Evolutionary conservation across 2,329 filamentous ascomycete species (phyloP).

Genomic region (Claviceps capensis): DNA sequence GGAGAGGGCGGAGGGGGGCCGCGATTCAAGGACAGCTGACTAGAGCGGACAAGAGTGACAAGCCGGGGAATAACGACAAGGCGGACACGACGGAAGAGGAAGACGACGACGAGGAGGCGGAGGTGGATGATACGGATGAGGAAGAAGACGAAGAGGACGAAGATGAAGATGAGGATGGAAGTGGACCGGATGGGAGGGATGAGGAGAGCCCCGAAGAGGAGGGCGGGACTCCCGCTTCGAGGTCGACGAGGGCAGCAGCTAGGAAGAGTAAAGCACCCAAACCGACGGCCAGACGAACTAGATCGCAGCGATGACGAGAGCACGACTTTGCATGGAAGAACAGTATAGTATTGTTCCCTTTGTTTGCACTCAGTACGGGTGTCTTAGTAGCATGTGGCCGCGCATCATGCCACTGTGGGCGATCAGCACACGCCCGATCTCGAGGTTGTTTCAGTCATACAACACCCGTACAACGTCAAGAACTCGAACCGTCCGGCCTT

Average conservation of each 20-base stretch:
- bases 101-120: conserved; percentile 14
- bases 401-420: no score
- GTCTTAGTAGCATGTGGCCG: no score
- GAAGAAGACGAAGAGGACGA: conserved; percentile 17
- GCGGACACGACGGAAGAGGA: conserved; percentile 21
- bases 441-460: no score
- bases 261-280: conserved; percentile 4
- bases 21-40: conserved; percentile 22
- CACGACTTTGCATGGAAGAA: conserved; percentile 9
- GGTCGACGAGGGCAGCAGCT: conserved; percentile 10
- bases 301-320: conserved; percentile 3
- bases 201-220: conserved; percentile 11
- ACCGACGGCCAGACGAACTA: conserved; percentile 3
- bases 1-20: conserved; percentile 29
- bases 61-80: conserved; percentile 14
- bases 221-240: conserved; percentile 23
- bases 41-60: conserved; percentile 18
- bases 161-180: conserved; percentile 20
- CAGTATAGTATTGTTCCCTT: no score
- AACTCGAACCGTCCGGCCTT: no score
- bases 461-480: no score
- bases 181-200: conserved; percentile 13
- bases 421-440: no score
- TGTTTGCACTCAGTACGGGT: not conserved
- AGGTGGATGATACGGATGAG: not conserved